Conservation (phyloP, 148 eudicot species). For the Rheum nobile region DNA sequence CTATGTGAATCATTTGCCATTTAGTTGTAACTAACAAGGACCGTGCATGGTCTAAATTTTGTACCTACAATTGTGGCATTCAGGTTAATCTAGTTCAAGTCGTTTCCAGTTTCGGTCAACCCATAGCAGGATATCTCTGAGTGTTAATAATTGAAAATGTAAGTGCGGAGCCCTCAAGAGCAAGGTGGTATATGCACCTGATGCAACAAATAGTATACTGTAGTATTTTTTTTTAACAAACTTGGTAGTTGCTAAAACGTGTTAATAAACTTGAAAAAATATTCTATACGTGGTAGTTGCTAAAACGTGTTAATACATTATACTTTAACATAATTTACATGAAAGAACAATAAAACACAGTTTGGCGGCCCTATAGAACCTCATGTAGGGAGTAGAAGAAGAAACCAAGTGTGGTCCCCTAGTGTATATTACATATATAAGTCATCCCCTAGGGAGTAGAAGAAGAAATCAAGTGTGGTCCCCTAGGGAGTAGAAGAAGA, state of each 20-base stretch:
- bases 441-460: too few species aligned
- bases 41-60: background rate
- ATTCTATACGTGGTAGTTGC: too few species aligned
- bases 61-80: constrained; percentile 60
- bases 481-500: too few species aligned
- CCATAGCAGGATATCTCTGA: constrained; percentile 17
- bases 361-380: too few species aligned
- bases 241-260: background rate
- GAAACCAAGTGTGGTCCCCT: too few species aligned
- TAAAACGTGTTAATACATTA: background rate
- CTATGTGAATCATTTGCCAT: too few species aligned
- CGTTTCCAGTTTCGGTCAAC: constrained; percentile 30
- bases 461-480: too few species aligned
- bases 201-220: background rate
- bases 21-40: too few species aligned
- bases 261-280: background rate
- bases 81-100: constrained; percentile 55
- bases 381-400: too few species aligned
- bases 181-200: constrained; percentile 67
- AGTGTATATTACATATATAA: too few species aligned
- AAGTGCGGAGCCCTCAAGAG: constrained; percentile 69
- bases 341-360: constrained; percentile 1
- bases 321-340: background rate
- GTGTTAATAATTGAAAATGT: constrained; percentile 36
- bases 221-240: too few species aligned